A percentile compares a stretch with the other conserved stretches of the same genome.
phyloP scores from a whole-genome alignment of 495 filamentous ascomycete genomes.

The Aspergillus funiculosus region DNA sequence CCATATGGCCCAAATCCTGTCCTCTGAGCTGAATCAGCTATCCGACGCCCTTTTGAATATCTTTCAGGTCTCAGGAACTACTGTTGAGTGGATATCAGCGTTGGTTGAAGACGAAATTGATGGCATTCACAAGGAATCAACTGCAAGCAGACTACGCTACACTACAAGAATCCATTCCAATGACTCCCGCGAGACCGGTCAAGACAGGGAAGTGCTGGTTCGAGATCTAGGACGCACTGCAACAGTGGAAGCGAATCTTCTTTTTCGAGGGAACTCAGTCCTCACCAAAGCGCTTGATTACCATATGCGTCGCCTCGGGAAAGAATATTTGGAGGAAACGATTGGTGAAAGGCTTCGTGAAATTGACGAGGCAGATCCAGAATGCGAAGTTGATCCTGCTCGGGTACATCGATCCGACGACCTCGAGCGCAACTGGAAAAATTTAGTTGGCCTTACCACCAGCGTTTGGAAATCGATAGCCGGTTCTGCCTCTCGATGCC shows the following conservation, averaged over 20 bases:
- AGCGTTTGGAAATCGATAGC: conserved; percentile 81
- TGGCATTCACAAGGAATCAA: conserved; percentile 71
- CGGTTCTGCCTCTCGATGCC: conserved; percentile 64
- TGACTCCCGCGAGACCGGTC: conserved; percentile 61
- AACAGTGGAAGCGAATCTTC: conserved; percentile 77
- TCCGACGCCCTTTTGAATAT: conserved; percentile 88
- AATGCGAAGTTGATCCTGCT: conserved; percentile 90
- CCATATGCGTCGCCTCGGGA: conserved; percentile 91
- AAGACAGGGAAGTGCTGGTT: conserved; percentile 57
- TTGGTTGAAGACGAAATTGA: conserved; percentile 97
- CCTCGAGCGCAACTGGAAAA: conserved; percentile 76
- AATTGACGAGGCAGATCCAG: conserved; percentile 80
- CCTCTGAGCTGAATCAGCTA: conserved; percentile 68
- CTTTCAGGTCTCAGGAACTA: conserved; percentile 88
- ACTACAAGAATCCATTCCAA: conserved; percentile 71
- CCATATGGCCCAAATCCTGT: conserved; percentile 74
- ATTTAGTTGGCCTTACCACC: conserved; percentile 68
- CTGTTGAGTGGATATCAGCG: conserved; percentile 84
- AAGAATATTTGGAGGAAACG: conserved; percentile 87
- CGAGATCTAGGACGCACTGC: conserved; percentile 54
- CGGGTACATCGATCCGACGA: conserved; percentile 66
- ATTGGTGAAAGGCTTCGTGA: conserved; percentile 77
- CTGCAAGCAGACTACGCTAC: conserved; percentile 64
- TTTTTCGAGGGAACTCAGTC: conserved; percentile 93
- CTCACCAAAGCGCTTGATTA: conserved; percentile 90